Conservation (phyloP, 164 flowering plant species). For the Liriodendron chinense region DNA sequence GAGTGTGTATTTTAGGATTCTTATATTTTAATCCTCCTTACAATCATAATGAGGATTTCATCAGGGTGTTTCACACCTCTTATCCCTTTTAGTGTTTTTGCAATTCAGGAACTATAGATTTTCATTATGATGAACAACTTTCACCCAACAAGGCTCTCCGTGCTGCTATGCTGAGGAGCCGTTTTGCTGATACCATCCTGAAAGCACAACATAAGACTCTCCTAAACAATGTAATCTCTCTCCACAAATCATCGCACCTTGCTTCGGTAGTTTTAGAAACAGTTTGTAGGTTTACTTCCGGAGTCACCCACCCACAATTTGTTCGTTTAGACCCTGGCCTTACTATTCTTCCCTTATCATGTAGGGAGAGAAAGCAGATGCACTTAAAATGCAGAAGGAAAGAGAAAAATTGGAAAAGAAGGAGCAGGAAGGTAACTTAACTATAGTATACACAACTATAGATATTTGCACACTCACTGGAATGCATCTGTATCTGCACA, state of each 20-base stretch:
- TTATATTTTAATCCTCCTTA: neutral
- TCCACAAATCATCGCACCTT: neutral
- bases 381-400: slow-evolving; percentile 45
- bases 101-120: slow-evolving; percentile 25
- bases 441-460: neutral
- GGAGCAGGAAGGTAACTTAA: slow-evolving; percentile 61
- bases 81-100: neutral
- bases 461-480: too few species aligned
- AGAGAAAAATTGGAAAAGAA: slow-evolving; percentile 58
- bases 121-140: slow-evolving; percentile 38
- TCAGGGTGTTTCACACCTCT: neutral
- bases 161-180: slow-evolving; percentile 71
- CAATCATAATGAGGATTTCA: neutral
- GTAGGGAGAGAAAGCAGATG: slow-evolving; percentile 62
- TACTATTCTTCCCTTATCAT: too few species aligned
- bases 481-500: too few species aligned
- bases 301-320: neutral
- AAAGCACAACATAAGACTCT: slow-evolving; percentile 74
- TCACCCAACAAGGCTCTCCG: slow-evolving; percentile 83
- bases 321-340: neutral
- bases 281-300: neutral
- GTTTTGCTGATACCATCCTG: slow-evolving; percentile 78
- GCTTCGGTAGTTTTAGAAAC: neutral
- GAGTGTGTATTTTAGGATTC: neutral
- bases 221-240: slow-evolving; percentile 47